Percentiles rank a stretch among this genome's conserved stretches.
Evolutionary conservation across 768 basidiomycete species (phyloP).

Genomic region (Hericium coralloides): DNA sequence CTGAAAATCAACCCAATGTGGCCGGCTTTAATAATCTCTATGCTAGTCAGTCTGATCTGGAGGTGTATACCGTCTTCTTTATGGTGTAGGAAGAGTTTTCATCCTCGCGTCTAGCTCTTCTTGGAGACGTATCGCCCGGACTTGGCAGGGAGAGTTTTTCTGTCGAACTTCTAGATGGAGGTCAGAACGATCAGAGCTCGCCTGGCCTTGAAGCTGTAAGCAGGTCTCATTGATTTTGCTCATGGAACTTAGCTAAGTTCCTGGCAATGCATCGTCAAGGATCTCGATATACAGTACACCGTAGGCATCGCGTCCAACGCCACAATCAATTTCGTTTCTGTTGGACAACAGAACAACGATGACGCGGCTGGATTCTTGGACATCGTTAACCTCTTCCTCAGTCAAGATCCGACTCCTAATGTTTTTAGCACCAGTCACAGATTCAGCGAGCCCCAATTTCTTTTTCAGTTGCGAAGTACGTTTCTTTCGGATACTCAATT

Average conservation of each 20-base stretch:
- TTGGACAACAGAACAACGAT: conserved; percentile 13
- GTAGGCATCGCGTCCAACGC: conserved; percentile 22
- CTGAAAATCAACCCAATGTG: conserved; percentile 20
- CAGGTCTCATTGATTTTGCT: neutral
- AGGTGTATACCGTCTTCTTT: conserved; percentile 7
- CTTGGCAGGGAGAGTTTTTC: conserved; percentile 1
- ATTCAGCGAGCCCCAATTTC: conserved; percentile 9
- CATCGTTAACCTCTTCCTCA: conserved; percentile 16
- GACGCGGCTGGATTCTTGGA: conserved; percentile 13
- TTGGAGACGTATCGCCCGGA: neutral
- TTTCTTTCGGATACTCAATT: neutral
- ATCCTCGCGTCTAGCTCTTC: neutral
- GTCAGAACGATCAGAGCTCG: conserved; percentile 18
- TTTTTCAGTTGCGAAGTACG: neutral
- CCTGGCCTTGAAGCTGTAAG: neutral
- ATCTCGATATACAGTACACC: conserved; percentile 30
- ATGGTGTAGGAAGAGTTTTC: neutral
- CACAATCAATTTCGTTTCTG: conserved; percentile 16
- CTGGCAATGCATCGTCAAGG: conserved; percentile 9
- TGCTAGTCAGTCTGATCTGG: conserved; percentile 21
- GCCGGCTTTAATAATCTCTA: conserved; percentile 19
- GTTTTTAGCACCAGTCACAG: conserved; percentile 17
- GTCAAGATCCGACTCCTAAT: conserved; percentile 10
- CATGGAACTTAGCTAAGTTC: neutral
- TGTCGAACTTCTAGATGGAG: conserved; percentile 13